Conservation (phyloP, 768 basidiomycete species). For the Paxillus rubicundulus region DNA sequence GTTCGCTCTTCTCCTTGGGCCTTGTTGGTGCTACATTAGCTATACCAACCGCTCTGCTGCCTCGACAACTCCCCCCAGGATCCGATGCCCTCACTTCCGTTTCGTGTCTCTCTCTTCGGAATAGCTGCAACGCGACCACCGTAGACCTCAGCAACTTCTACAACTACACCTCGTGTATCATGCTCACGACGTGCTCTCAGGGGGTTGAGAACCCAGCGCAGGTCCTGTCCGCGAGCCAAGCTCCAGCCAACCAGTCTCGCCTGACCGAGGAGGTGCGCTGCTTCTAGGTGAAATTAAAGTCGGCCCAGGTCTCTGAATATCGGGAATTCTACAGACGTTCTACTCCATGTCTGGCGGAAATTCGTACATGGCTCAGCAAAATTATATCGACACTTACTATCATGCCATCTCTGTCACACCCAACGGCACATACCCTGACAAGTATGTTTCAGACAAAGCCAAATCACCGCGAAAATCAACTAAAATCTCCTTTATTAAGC, state of each 20-base stretch:
- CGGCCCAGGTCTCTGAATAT: not conserved
- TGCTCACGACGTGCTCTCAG: constrained; percentile 16
- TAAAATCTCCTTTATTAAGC: not conserved
- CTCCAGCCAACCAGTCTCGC: constrained; percentile 16
- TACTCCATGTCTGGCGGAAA: constrained; percentile 20
- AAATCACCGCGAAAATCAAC: no score
- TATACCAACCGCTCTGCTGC: constrained; percentile 1
- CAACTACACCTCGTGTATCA: constrained; percentile 17
- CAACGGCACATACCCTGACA: constrained; percentile 14
- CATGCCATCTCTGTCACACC: constrained; percentile 18
- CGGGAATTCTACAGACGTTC: constrained; percentile 10
- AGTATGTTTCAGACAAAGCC: constrained; percentile 5
- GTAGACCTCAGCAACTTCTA: constrained; percentile 20
- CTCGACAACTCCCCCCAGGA: constrained; percentile 10
- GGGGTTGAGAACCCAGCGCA: constrained; percentile 1
- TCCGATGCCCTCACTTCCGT: not conserved
- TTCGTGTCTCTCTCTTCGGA: constrained; percentile 17
- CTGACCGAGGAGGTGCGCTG: constrained; percentile 14
- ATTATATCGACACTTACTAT: constrained; percentile 24
- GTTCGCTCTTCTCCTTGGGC: not conserved
- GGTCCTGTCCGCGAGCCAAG: constrained; percentile 4
- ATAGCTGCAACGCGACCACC: constrained; percentile 17
- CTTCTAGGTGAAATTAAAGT: not conserved
- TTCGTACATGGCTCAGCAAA: constrained; percentile 17
- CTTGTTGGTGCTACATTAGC: constrained; percentile 6